Conservation (phyloP, 2,329 filamentous ascomycete species). For the Didymella lethalis region DNA sequence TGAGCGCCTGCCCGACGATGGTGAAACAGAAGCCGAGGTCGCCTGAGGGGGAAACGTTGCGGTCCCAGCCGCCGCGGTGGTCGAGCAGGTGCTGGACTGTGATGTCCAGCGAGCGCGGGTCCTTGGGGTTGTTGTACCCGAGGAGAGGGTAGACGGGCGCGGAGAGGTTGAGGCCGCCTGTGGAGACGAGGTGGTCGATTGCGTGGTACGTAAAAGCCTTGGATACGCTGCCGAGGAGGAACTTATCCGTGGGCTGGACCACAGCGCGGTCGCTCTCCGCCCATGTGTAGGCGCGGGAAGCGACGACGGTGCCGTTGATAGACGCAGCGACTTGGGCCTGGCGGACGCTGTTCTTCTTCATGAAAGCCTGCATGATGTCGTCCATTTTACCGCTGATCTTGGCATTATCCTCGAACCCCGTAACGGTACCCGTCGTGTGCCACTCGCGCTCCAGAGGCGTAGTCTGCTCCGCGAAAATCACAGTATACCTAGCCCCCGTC, state of each 20-base stretch:
- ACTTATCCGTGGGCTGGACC: slow-evolving; percentile 29
- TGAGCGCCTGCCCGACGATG: slow-evolving; percentile 25
- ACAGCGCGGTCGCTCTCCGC: slow-evolving; percentile 32
- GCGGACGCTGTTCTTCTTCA: slow-evolving; percentile 30
- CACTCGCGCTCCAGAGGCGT: slow-evolving; percentile 29
- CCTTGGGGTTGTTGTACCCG: slow-evolving; percentile 25
- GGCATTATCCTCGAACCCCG: slow-evolving; percentile 32
- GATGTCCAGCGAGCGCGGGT: slow-evolving; percentile 29
- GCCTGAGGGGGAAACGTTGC: slow-evolving; percentile 13
- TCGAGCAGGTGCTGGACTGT: slow-evolving; percentile 34
- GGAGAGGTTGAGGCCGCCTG: slow-evolving; percentile 25
- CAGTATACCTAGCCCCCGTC: slow-evolving; percentile 22
- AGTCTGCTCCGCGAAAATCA: slow-evolving; percentile 31
- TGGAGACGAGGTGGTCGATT: slow-evolving; percentile 23
- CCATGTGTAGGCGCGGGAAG: slow-evolving; percentile 32
- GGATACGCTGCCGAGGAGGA: slow-evolving; percentile 35
- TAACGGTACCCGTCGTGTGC: slow-evolving; percentile 26
- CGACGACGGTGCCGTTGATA: slow-evolving; percentile 28
- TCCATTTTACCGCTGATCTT: slow-evolving; percentile 22
- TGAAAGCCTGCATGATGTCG: slow-evolving; percentile 28
- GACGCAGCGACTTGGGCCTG: slow-evolving; percentile 36
- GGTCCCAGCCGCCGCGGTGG: slow-evolving; percentile 33
- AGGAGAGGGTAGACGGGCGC: slow-evolving; percentile 32
- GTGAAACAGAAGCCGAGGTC: slow-evolving; percentile 34
- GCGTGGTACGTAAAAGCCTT: slow-evolving; percentile 36